Base-by-base conservation (phyloP, 2,329 filamentous ascomycete genomes). In the Elsinoe arachidis region DNA sequence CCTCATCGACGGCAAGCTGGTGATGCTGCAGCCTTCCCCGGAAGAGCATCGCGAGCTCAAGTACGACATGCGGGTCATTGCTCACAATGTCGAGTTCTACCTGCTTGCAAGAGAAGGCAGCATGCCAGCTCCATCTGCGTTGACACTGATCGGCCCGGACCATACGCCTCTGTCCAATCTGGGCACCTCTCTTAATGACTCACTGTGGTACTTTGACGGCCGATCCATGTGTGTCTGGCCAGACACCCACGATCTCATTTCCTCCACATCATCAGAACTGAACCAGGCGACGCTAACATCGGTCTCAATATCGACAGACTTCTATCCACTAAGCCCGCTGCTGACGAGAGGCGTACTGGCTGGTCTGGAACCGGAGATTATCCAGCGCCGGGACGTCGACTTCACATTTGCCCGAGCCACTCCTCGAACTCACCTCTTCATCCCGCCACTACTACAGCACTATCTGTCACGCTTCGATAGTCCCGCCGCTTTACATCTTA, bases 1-100 rank as follows among this genome's bases (percentile, higher is more conserved):
- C 66, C 78, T 99, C n/a, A 91, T 99, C 1, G 93, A 99, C 68
- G 93, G 92, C 30, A 99, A 99, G 70, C 81, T 99, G 17, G 93
- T 97, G 10, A 76, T 97, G 37, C 79, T 99, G 51, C 90, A 95
- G 62, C 92, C 93, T 1, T 91, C 90, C 0, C 77, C 89, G 4
- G 91, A 88, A 54, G 87, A 88, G 51, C 82, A 87, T 43, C 88
- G 88, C 4, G 87, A 90, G 64, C 78, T 96, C 54, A 97, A 96
- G 74, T 99, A 99, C 68, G 92, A 97, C 68, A 99, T 99, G 93
- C 87, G 91, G 9, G 87, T 97, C 59, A 87, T 99, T 67, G 90
- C 91, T 11, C 90, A 96, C 66, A 95, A 95, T 65, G 90, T 97
- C 39, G 93, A 99, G 70, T 97, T 93, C 66, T 96, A 96, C 69